phyloP scores from a whole-genome alignment of 805 yeast species.

The Clavispora carvajalis region DNA sequence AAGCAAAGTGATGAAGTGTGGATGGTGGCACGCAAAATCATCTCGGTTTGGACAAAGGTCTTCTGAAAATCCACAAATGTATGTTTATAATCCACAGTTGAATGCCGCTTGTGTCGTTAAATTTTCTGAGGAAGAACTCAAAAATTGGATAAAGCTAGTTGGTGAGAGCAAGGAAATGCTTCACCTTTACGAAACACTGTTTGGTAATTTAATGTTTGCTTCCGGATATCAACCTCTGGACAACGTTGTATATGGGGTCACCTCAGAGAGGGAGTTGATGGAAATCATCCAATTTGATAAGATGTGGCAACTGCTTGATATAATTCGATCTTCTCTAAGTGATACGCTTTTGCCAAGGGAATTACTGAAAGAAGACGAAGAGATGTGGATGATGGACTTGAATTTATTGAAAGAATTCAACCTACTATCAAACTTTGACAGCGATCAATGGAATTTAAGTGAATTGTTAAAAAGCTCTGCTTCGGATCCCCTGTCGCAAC shows the following conservation, averaged over 20 bases:
- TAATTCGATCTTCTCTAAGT: not conserved
- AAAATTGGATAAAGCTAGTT: not conserved
- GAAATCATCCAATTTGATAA: not conserved
- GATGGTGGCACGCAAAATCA: not conserved
- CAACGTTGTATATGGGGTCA: not conserved
- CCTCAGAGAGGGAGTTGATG: not conserved
- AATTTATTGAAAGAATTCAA: not conserved
- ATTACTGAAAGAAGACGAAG: not conserved
- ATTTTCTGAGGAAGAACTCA: not conserved
- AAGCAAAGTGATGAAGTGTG: not conserved
- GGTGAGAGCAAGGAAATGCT: not conserved
- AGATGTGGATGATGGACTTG: not conserved
- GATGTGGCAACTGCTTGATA: not conserved
- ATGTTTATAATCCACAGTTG: not conserved
- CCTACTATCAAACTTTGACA: not conserved
- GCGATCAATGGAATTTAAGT: not conserved
- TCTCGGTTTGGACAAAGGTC: not conserved
- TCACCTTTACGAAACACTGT: not conserved
- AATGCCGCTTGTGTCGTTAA: not conserved
- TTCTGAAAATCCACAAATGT: not conserved
- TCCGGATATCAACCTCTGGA: not conserved
- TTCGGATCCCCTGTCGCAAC: no score
- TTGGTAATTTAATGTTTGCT: not conserved
- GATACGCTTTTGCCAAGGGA: not conserved
- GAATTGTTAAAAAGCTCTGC: no score